Base-by-base conservation (phyloP, 768 basidiomycete species). In the Mycena leptocephala region DNA sequence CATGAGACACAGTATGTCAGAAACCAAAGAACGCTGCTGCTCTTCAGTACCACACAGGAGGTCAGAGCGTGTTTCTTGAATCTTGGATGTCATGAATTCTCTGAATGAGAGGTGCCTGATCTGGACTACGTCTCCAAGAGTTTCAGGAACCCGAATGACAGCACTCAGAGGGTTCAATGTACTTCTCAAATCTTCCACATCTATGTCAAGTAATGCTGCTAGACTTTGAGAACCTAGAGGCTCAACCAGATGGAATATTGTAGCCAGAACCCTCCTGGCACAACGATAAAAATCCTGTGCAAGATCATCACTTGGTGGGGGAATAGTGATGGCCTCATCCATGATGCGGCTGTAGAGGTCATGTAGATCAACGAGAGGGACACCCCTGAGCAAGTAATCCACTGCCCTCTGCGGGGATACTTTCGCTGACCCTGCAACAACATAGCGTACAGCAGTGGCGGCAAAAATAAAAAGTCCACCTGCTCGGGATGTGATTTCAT, bases 21-120 rank as follows among this genome's bases (percentile, higher is more conserved):
- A 59, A 4, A 26, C 22, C 13, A 59, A 13, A 16, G 13, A 1
- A 16, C 2, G 3, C 13, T 59, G 68, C 11, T 58, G 56, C 0
- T 58, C 18, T 9, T 58, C 56, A 7, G 68, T 59, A 0, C 39
- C 56, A 39, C 68, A 70, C 0, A 66, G 46, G 14, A 66, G 48
- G 22, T 66, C 46, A 30, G 22, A 18, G 1, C 35, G 33, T 6
- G 11, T 4, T n/a, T 28, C 10, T 20, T 46, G 22, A 37, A 70
- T 13, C 1, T 51, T 5, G 14, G 30, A 59, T 10, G 3, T 61
- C 69, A 70, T 61, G 24, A 70, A 70, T 16, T 70, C 69, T 48
- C 69, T 30, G 41, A 70, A 70, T 8, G 69, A 70, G 11, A 70
- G 30, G 37, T 70, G 69, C 61, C 61, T 48, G 10, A 70, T 61